These are phyloP conservation scores for Exophiala dermatitidis DNA, from an alignment of 2,329 filamentous ascomycete species.

Conservation along the genomic window DNA sequence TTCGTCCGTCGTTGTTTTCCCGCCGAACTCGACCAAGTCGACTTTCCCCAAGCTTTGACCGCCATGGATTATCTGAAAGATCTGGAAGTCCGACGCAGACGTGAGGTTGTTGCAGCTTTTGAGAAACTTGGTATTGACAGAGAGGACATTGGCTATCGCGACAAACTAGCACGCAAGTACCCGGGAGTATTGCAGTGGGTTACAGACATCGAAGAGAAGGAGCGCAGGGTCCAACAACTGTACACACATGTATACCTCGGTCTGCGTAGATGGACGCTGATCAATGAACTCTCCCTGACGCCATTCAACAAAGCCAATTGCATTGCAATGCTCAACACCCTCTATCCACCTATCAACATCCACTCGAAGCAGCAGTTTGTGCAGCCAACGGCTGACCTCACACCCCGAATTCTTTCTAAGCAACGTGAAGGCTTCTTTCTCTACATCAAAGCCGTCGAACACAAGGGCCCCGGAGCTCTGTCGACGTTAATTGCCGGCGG, in stretches of 20 bases:
- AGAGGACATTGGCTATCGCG: conserved; percentile 43
- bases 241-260: conserved; percentile 58
- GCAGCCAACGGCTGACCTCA: conserved; percentile 48
- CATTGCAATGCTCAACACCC: conserved; percentile 60
- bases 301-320: conserved; percentile 61
- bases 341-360: conserved; percentile 50
- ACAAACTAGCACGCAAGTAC: conserved; percentile 44
- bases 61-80: conserved; percentile 61
- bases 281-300: conserved; percentile 57
- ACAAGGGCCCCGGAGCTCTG: conserved; percentile 48
- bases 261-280: conserved; percentile 57
- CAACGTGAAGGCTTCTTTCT: conserved; percentile 58
- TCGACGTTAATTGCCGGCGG: conserved; percentile 48
- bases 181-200: conserved; percentile 53
- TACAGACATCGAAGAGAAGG: conserved; percentile 45
- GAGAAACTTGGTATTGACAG: conserved; percentile 50
- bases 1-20: conserved; percentile 57
- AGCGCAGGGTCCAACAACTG: conserved; percentile 46
- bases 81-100: conserved; percentile 52
- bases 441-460: conserved; percentile 54
- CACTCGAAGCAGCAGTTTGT: conserved; percentile 32
- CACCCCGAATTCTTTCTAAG: conserved; percentile 44
- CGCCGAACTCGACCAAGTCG: conserved; percentile 49
- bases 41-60: conserved; percentile 59
- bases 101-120: conserved; percentile 51